Base-by-base conservation (phyloP, 345 rosid species). In the Excoecaria agallocha region DNA sequence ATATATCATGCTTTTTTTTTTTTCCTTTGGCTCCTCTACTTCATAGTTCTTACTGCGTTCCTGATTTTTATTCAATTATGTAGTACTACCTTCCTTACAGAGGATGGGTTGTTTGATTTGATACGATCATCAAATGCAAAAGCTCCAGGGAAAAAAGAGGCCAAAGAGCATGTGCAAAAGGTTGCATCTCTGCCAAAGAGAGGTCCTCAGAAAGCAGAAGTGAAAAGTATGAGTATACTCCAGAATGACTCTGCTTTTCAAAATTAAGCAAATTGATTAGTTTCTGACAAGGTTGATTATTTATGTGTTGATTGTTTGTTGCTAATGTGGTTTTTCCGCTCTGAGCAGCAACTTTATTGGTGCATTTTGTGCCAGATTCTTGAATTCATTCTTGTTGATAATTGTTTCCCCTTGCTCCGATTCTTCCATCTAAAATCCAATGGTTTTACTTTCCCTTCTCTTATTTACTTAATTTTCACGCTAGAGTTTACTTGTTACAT, bases 51-150 rank as follows among this genome's bases (percentile, higher is more conserved):
- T 55, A 6, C 4, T 50, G 17, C 43, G 80, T 78, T 76, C 57
- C 20, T 78, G 48, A 60, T 74, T 73, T 74, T 61, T 25, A 10
- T 64, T 69, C 76, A 49, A 39, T 60, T 60, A 39, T 87, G 79
- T 76, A 95, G 98, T 55, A 93, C 93, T 71, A 67, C 84, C 20
- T 90, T 95, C 81, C 92, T 93, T 66, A 86, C 93, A 0, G 99
- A 95, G 88, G 97, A 95, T 87, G 97, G 90, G 75, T 77, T 95
- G 69, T 93, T 95, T 83, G 93, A 93, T 85, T 75, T 86, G 86
- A 83, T 95, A 77, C 92, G 89, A 69, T 82, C 90, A 24, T 93
- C 99, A 65, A 86, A 67, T 58, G 76, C 76, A 71, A 89, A 88
- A 78, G 78, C 79, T 57, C 71, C 83, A 64, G 74, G 58, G 22